Base-by-base conservation (phyloP, 108 stramenopile genomes). In the Discostella stelligeroides region DNA sequence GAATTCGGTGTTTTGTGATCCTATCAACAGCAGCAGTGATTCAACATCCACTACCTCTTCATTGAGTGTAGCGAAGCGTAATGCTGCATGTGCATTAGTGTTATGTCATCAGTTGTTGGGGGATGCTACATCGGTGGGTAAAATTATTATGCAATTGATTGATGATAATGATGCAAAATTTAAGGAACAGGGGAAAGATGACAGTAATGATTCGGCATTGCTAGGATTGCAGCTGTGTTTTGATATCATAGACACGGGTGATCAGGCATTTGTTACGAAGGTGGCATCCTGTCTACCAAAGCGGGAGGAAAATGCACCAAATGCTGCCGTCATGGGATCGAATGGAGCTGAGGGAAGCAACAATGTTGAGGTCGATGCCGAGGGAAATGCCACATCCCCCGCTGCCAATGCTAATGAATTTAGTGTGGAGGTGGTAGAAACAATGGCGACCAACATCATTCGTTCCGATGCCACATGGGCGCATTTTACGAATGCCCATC, bases 211-310 rank as follows among this genome's bases (percentile, higher is more conserved):
- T 25, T 82, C 89, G 64, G 80, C 85, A 27, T 87, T 99, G 50
- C 62, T 98, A 71, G 97, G 95, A 20, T 95, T 95, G 68, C 99
- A 99, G 77, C 80, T 98, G 8, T 96, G 93, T 62, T 99, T 99
- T 70, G 96, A 98, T 78, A 53, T 96, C 9, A 82, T 92, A 15
- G 98, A 98, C 79, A 90, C 75, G 27, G 97, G 97, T 1, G 95
- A 98, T 86, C 95, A 96, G 79, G 86, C 86, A 28, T 98, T 99
- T 79, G 84, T 98, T 18, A 70, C 82, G 21, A 68, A 77, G 20
- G 90, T 95, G 7, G 89, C 92, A 4, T 45, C 48, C 11, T 58
- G 83, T 50, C 70, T 68, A 3, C 83, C 74, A n/a, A 47, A 43
- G 12, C 59, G 50, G 25, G 58, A 5, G n/a, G 63, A 1, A 9